Evolutionary conservation across 257 asterid species (phyloP), one percentile per base, ranked within the genome.

Genomic region (Verbascum thapsus): DNA sequence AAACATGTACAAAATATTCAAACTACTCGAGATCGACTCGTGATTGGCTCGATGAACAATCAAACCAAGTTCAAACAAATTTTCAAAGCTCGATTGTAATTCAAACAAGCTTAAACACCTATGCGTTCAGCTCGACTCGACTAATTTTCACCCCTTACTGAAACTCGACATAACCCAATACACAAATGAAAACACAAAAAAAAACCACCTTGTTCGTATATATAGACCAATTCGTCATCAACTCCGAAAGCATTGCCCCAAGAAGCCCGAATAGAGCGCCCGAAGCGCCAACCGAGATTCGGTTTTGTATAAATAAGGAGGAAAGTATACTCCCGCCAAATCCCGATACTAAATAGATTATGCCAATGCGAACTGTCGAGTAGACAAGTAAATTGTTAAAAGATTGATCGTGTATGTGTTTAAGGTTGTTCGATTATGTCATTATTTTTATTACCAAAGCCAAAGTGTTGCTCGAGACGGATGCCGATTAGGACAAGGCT

Each of bases 251-350:
- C 96, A 89, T 87, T 2, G 96, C 96, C 49, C 99, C 99, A 44
- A 92, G 96, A 76, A 92, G 94, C 40, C 99, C 99, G 54, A 89
- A 89, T 34, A 92, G 91, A 35, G 99, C 96, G 23, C 99, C 97
- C 8, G 99, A 92, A 65, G 99, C 96, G 67, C 99, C 99, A 38
- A 87, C 99, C 11, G 95, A 80, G 9, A 87, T 76, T 35, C 76
- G 59, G 49, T 75, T 73, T 48, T 61, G 83, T 56, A 89, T 76
- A 67, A 92, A 87, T 38, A 89, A 77, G n/a, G 94, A 76, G 23
- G 95, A 89, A 10, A 92, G 66, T 22, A 89, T 18, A 61, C 95
- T 88, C 61, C 98, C 98, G 5, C 96, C 96, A 51, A 88, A 71
- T 53, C 98, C 98, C 2, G 96, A 85, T 32, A 88, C 12, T 5